Percentiles rank a stretch among this genome's conserved stretches.
Conservation (phyloP, 2,329 filamentous ascomycete genomes). For the Paecilomyces fulvus region DNA sequence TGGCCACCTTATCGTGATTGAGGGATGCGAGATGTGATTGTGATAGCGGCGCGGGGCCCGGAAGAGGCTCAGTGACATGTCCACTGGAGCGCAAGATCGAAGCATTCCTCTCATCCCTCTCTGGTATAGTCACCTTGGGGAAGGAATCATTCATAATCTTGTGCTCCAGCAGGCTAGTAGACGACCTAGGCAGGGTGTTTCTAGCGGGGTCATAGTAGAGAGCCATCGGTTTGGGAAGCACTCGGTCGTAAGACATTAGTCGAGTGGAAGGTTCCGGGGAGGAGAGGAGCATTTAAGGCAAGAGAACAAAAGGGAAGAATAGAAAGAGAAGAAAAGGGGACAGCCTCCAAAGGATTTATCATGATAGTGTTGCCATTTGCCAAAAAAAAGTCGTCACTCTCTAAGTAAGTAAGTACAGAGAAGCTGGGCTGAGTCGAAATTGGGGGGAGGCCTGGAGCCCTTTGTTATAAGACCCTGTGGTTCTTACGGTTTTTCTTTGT, state of each 20-base stretch:
- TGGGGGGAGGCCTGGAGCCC: conserved; percentile 5
- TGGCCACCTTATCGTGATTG: conserved; percentile 16
- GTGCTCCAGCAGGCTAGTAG: conserved; percentile 31
- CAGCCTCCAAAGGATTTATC: conserved; percentile 14
- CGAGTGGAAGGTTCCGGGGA: conserved; percentile 1
- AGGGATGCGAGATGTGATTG: conserved; percentile 18
- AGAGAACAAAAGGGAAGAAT: conserved; percentile 8
- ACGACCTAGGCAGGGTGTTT: conserved; percentile 22
- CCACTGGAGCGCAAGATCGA: neutral
- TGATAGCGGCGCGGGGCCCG: conserved; percentile 3
- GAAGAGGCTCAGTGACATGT: conserved; percentile 1
- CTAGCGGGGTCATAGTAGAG: conserved; percentile 32
- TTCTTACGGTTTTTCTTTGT: conserved; percentile 10
- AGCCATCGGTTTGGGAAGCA: conserved; percentile 36
- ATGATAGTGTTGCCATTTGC: conserved; percentile 2
- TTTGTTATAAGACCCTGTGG: conserved; percentile 7
- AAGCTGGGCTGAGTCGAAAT: neutral
- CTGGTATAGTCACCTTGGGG: conserved; percentile 8
- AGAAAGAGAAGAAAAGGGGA: conserved; percentile 7
- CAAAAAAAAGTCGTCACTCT: conserved; percentile 4
- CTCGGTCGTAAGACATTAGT: conserved; percentile 40
- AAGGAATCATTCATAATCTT: conserved; percentile 33
- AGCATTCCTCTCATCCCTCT: neutral
- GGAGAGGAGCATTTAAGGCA: conserved; percentile 3
- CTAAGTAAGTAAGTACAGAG: conserved; percentile 1